Base-by-base conservation (phyloP, 2,329 filamentous ascomycete genomes). In the Huntiella moniliformis region DNA sequence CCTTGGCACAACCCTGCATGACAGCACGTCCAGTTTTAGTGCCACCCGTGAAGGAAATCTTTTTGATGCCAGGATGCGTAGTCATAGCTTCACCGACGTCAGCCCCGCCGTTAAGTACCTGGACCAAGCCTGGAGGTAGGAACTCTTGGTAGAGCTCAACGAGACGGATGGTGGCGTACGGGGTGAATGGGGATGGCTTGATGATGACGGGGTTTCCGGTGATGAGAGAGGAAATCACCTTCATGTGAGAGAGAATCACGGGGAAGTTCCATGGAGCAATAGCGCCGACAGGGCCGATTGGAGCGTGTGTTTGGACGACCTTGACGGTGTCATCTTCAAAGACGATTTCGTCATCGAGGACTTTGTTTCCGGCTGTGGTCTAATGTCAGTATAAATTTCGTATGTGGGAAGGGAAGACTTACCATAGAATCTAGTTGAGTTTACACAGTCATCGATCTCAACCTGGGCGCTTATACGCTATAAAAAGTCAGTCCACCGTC, bases 21-120 rank as follows among this genome's bases (percentile, higher is more conserved):
- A 79, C 69, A 56, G 67, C 67, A 62, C 77, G 77, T 7, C 75
- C 75, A 0, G 71, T 77, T 0, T 64, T 62, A 5, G 65, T 71
- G 8, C 71, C 76, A 2, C 76, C 74, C 0, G 76, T 79, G 58
- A 80, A 80, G 52, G 64, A 67, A 55, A 80, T 70, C 63, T 77
- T 79, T 47, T 68, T 64, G 46, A 79, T 67, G 15, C 64, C 70
- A 0, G 72, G 71, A 53, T 79, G 74, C n/a, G 56, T 57, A 0
- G 72, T 76, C 44, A 79, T 56, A 64, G 64, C 66, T 0, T 70
- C 71, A 3, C 76, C 76, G 4, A 80, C 66, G 37, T 64, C 61
- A 52, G 79, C 74, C 44, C 72, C 72, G 5, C 75, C 76, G 44
- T 70, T 70, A 2, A 80, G 57, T 0, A 64, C 69, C 53, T 79